Base-by-base conservation (phyloP, 352 stramenopile genomes). In the Phytopythium mirpurense region DNA sequence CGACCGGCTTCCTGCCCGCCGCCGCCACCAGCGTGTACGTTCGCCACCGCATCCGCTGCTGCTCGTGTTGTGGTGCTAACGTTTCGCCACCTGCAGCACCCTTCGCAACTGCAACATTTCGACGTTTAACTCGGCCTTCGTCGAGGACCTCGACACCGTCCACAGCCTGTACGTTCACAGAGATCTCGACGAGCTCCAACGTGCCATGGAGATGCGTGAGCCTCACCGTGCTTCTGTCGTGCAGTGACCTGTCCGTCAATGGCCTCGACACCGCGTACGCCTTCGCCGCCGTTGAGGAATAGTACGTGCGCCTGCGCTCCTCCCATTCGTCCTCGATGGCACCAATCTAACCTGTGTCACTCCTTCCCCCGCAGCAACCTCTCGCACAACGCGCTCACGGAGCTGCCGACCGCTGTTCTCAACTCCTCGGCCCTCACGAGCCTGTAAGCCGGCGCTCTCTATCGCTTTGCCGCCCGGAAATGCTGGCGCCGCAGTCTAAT, bases 101-200 rank as follows among this genome's bases (percentile, higher is more conserved):
- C 42, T 86, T 52, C 65, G 54, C 21, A 70, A 74, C 42, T 83
- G 70, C 62, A 83, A 78, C 53, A 68, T 86, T 21, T 70, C 57
- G 21, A 60, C 43, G 36, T 57, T 79, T 1, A 41, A 48, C 5
- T 54, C 21, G 21, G 56, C 56, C 19, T 82, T 86, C 54, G 60
- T 70, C 11, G 47, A 58, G 5, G 41, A 59, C 15, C 68, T 68
- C 55, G 60, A 32, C 24, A 44, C 35, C 26, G 26, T 85, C 3
- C 47, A 64, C 29, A 63, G 63, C 35, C 46, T 85, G 56, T 75
- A 84, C 31, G 51, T 76, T 26, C 6, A n/a, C n/a, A n/a, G n/a
- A n/a, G n/a, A n/a, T n/a, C n/a, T 5, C 18, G 15, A 40, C 35
- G 35, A 40, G 9, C 19, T 5, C 29, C 9, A 32, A 9, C 29